These are phyloP conservation scores for Phragmites australis DNA, from an alignment of 176 grass and related monocot species.

Conservation along the genomic window DNA sequence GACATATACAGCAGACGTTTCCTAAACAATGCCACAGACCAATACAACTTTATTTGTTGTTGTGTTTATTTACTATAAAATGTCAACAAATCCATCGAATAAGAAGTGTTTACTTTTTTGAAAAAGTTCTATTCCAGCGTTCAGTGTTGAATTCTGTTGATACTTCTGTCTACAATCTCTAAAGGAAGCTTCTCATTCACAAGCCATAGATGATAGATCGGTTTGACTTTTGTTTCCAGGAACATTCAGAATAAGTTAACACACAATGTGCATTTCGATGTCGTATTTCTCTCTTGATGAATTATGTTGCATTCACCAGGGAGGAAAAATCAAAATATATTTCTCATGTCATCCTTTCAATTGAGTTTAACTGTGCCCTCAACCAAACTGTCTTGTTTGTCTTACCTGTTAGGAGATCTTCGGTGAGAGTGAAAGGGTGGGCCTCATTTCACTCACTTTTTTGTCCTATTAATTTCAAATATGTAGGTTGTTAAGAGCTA, in stretches of 20 bases:
- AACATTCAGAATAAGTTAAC: constrained; percentile 3
- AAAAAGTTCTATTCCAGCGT: constrained; percentile 19
- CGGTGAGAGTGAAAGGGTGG: not conserved
- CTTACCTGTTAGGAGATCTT: not conserved
- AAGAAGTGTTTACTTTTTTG: not conserved
- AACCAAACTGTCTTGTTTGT: not conserved
- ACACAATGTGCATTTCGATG: not conserved
- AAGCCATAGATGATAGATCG: not conserved
- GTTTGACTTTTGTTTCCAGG: not conserved
- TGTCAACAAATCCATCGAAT: not conserved
- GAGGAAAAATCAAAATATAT: not conserved
- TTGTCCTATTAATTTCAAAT: constrained; percentile 8
- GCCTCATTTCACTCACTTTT: constrained; percentile 23
- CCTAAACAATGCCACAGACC: not conserved
- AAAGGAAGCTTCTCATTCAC: not conserved
- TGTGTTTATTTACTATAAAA: not conserved
- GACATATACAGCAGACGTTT: not conserved
- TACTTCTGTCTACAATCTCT: not conserved
- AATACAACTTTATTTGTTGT: not conserved
- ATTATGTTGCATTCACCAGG: not conserved
- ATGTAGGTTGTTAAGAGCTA: constrained; percentile 22
- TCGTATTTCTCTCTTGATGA: not conserved
- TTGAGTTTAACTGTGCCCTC: constrained; percentile 23
- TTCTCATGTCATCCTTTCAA: not conserved
- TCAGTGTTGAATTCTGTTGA: constrained; percentile 2